Evolutionary conservation across 2,329 filamentous ascomycete genomes (phyloP).

Genomic region (Thermochaetoides dissita): DNA sequence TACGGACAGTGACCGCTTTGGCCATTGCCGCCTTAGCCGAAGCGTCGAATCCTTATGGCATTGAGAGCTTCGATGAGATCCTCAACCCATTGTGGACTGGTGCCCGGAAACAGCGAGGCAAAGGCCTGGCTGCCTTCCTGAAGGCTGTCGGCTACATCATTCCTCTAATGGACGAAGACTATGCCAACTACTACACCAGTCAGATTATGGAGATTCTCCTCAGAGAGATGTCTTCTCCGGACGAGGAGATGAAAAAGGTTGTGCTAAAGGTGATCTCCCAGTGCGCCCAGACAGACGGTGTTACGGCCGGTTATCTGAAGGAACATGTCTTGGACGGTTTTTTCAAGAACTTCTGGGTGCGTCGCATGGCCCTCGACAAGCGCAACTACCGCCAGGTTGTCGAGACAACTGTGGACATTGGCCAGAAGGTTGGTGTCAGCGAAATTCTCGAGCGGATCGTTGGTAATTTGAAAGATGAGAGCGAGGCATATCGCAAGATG

Average conservation of each 20-base stretch:
- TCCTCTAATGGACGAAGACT: slow-evolving; percentile 97
- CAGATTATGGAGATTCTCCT: slow-evolving; percentile 98
- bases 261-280: slow-evolving; percentile 95
- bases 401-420: slow-evolving; percentile 92
- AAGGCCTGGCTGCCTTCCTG: slow-evolving; percentile 86
- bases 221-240: slow-evolving; percentile 87
- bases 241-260: slow-evolving; percentile 99
- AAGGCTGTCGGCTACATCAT: slow-evolving; percentile 98
- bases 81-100: slow-evolving; percentile 95
- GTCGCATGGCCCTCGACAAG: slow-evolving; percentile 92
- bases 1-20: slow-evolving; percentile 87
- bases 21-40: slow-evolving; percentile 91
- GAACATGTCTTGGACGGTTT: slow-evolving; percentile 91
- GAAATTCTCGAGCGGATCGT: slow-evolving; percentile 92
- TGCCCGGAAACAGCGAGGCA: slow-evolving; percentile 88
- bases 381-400: slow-evolving; percentile 96
- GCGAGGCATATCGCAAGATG: slow-evolving; percentile 97
- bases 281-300: slow-evolving; percentile 85
- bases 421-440: slow-evolving; percentile 92
- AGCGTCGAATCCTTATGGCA: slow-evolving; percentile 95
- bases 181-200: slow-evolving; percentile 95
- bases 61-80: slow-evolving; percentile 96
- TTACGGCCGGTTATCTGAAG: slow-evolving; percentile 87
- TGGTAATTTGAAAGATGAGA: slow-evolving; percentile 93
- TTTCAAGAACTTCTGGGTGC: slow-evolving; percentile 98